These are phyloP conservation scores for Pichia sp. DNA, from an alignment of 1,139 yeast species.

Conservation along the genomic window DNA sequence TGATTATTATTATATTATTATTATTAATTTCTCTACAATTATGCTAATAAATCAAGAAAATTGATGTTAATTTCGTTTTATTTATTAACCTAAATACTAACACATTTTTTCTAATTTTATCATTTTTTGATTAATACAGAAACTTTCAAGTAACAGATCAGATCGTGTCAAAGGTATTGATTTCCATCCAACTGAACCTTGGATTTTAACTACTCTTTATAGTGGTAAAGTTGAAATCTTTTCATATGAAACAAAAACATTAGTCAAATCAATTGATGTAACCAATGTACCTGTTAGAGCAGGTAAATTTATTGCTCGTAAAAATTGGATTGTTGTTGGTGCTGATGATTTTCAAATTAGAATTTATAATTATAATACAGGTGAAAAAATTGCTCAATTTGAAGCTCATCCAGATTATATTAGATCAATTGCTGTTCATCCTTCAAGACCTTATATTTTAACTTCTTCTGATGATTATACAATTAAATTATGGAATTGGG, in stretches of 20 bases:
- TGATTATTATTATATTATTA: background rate
- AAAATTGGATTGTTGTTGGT: slow-evolving; percentile 96
- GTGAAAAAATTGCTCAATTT: slow-evolving; percentile 87
- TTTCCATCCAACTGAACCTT: slow-evolving; percentile 96
- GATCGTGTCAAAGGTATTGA: slow-evolving; percentile 97
- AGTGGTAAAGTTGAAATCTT: slow-evolving; percentile 86
- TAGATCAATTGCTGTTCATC: slow-evolving; percentile 89
- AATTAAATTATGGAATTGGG: slow-evolving; percentile 97
- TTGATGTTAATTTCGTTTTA: too few relatives aligned
- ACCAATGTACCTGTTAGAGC: slow-evolving; percentile 94
- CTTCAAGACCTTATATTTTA: slow-evolving; percentile 79
- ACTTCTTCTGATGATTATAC: slow-evolving; percentile 92
- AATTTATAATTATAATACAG: slow-evolving; percentile 90
- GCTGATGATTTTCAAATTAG: slow-evolving; percentile 92
- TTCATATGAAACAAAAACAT: slow-evolving; percentile 77
- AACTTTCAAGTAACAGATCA: slow-evolving; percentile 78
- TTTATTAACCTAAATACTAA: background rate
- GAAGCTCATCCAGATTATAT: slow-evolving; percentile 98
- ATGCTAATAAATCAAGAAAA: too few relatives aligned
- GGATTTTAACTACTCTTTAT: slow-evolving; percentile 84
- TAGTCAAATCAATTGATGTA: slow-evolving; percentile 72
- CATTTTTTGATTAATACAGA: slow-evolving; percentile 31
- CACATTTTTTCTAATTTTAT: background rate
- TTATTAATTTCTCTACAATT: background rate
- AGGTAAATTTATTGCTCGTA: slow-evolving; percentile 90